Conservation (phyloP, 257 asterid species). For the Solanum sitiens region DNA sequence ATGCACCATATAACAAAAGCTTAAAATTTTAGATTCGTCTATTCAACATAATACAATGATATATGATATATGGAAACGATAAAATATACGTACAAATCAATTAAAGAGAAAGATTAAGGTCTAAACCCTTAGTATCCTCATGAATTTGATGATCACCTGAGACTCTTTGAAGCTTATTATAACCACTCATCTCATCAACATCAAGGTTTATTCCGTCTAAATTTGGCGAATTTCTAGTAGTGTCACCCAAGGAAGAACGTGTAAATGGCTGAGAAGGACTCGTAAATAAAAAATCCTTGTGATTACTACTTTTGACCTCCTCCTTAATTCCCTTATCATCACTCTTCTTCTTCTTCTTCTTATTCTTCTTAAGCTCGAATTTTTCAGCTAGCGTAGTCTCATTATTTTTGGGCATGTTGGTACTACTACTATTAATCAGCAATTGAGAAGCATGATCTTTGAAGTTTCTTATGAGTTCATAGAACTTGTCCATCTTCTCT, state of each 20-base stretch:
- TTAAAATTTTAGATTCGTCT: background rate
- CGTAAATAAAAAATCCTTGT: background rate
- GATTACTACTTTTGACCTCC: background rate
- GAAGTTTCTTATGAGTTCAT: slow-evolving; percentile 7
- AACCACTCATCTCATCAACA: background rate
- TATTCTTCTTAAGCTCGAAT: background rate
- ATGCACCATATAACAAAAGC: background rate
- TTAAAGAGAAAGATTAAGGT: background rate
- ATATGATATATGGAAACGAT: background rate
- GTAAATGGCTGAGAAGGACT: background rate
- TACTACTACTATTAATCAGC: background rate
- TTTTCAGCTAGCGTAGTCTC: background rate
- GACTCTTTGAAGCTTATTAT: background rate
- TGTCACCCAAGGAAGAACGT: background rate
- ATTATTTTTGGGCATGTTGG: background rate
- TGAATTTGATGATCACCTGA: background rate
- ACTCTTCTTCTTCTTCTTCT: background rate
- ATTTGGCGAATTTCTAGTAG: background rate
- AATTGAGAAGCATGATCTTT: background rate
- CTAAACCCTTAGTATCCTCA: background rate
- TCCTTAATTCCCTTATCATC: background rate
- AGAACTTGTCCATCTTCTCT: slow-evolving; percentile 7
- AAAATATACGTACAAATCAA: background rate
- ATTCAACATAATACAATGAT: background rate
- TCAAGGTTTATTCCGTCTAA: background rate